A percentile compares a stretch with the other conserved stretches of the same genome.
Conservation (phyloP, 2,329 filamentous ascomycete species). For the Clonostachys rosea region DNA sequence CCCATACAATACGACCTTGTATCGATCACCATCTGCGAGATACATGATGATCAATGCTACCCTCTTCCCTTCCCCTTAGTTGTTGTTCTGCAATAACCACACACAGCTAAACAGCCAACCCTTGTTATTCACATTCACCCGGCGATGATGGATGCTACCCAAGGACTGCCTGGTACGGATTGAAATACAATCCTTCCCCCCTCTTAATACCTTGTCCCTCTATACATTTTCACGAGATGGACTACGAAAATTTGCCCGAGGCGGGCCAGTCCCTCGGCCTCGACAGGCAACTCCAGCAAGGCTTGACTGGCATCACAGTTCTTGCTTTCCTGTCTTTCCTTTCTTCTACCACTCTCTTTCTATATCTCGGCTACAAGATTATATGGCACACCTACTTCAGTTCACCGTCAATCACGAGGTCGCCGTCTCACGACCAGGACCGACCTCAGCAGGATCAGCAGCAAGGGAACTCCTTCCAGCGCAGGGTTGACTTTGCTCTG, state of each 20-base stretch:
- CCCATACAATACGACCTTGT: no score
- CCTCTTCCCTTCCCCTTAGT: no score
- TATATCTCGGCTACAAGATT: constrained; percentile 22
- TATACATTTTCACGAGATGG: constrained; percentile 8
- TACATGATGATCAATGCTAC: no score
- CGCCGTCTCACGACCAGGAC: not conserved
- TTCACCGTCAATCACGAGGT: not conserved
- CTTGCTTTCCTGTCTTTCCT: constrained; percentile 22
- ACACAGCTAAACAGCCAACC: no score
- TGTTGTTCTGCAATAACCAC: no score
- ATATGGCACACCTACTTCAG: constrained; percentile 16
- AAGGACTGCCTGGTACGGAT: no score
- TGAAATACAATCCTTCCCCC: no score
- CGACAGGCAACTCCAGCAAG: constrained; percentile 9
- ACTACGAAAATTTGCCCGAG: constrained; percentile 10
- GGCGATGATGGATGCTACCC: no score
- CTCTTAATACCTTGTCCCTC: no score
- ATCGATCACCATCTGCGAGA: no score
- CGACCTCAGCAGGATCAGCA: not conserved
- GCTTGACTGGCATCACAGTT: constrained; percentile 20
- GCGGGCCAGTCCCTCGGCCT: constrained; percentile 16
- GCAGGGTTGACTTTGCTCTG: constrained; percentile 22
- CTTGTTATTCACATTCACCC: no score
- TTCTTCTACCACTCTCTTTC: constrained; percentile 16
- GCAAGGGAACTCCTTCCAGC: constrained; percentile 9